Base-by-base conservation (phyloP, 106 monocot species). In the Narthecium ossifragum region DNA sequence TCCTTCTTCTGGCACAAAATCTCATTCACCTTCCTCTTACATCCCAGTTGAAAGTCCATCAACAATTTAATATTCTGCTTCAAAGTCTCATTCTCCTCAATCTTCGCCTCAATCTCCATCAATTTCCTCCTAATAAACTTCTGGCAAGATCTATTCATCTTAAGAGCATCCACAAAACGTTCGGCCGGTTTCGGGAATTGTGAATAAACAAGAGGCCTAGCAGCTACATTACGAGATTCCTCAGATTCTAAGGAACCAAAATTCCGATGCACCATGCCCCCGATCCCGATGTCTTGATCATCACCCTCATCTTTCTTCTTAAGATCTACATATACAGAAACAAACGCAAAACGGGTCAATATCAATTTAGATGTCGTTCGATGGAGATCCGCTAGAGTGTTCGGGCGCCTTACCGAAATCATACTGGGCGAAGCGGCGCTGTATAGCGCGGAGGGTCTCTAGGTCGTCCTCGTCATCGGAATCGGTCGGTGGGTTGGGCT, bases 81-180 rank as follows among this genome's bases (percentile, higher is more conserved):
- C 31, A 96, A 41, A 49, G 72, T 59, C 53, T 78, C 86, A 62
- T 84, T 96, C 53, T 79, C 75, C 66, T 87, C 96, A 57, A 90
- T 81, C 64, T 81, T 96, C 41, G 86, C 80, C 64, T 90, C 86
- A 52, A 96, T 84, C 61, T 84, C 80, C 26, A 96, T 79, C 68
- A 96, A 55, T 49, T 86, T 96, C 60, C 66, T 69, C 68, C 96
- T 82, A 26, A 90, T 76, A 66, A 86, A 76, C 49, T 71, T 83
- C 68, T 96, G 96, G 65, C 73, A 96, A 48, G 66, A 61, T 51
- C 96, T 80, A 66, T 96, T 96, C 71, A 75, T 84, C 73, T 81
- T 90, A 46, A 96, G 72, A 48, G 90, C 96, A 72, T 78, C 62
- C 47, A 90, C 73, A 56, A 96, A 77, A 51, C 63, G 57, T 68